Evolutionary conservation across 805 yeast genomes (phyloP).

Genomic region (Candida ficus): DNA sequence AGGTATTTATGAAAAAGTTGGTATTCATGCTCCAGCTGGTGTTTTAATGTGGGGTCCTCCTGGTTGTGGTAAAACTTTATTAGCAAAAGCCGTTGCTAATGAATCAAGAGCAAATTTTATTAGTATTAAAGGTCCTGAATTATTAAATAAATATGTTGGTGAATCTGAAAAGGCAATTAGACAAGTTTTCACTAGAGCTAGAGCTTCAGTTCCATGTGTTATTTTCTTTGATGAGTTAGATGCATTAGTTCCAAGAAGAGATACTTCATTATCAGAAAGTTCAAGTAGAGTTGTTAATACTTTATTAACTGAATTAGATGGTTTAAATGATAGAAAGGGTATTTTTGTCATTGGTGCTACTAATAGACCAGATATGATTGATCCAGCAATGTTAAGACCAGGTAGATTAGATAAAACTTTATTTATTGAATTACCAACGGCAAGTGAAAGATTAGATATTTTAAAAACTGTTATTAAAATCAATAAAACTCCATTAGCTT

Average conservation of each 20-base stretch:
- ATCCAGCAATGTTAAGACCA: slow-evolving; percentile 96
- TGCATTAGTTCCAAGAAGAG: slow-evolving; percentile 93
- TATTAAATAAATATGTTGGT: slow-evolving; percentile 92
- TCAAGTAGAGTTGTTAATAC: slow-evolving; percentile 94
- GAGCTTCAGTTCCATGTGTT: slow-evolving; percentile 91
- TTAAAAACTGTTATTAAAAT: slow-evolving; percentile 66
- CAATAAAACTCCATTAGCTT: slow-evolving; percentile 70
- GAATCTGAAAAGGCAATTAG: slow-evolving; percentile 92
- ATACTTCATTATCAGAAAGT: slow-evolving; percentile 79
- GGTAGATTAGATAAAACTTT: slow-evolving; percentile 93
- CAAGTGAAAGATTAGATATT: slow-evolving; percentile 75
- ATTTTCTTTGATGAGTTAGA: slow-evolving; percentile 95
- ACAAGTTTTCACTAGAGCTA: slow-evolving; percentile 87
- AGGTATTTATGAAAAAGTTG: slow-evolving; percentile 82
- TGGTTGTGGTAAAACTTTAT: slow-evolving; percentile 95
- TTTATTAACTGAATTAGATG: slow-evolving; percentile 88
- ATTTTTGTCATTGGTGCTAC: slow-evolving; percentile 96
- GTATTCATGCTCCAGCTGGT: slow-evolving; percentile 95
- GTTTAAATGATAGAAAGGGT: slow-evolving; percentile 87
- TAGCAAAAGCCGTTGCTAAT: slow-evolving; percentile 97
- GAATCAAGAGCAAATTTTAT: slow-evolving; percentile 96
- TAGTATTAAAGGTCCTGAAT: slow-evolving; percentile 93
- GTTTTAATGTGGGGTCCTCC: slow-evolving; percentile 99
- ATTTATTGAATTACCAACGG: slow-evolving; percentile 83
- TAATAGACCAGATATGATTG: slow-evolving; percentile 96